Conservation (phyloP, 768 basidiomycete genomes). For the Suillus paluster region DNA sequence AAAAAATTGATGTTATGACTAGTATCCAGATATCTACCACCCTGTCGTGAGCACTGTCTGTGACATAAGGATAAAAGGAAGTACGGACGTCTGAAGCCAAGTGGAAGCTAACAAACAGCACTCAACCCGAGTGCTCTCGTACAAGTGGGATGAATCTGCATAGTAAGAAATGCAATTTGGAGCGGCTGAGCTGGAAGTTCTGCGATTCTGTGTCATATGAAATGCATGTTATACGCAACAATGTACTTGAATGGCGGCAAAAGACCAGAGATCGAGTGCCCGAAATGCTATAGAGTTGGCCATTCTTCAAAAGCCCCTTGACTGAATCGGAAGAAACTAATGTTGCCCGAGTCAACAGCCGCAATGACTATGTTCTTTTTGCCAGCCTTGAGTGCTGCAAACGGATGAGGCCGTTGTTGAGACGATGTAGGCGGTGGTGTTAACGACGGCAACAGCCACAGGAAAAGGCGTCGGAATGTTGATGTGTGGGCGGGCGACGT, state of each 20-base stretch:
- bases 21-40: not conserved
- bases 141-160: not conserved
- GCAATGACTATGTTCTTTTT: constrained; percentile 86
- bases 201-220: not conserved
- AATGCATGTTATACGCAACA: not conserved
- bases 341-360: constrained; percentile 85
- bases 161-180: not conserved
- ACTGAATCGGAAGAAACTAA: constrained; percentile 87
- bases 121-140: not conserved
- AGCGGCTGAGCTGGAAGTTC: not conserved
- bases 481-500: not conserved
- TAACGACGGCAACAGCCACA: constrained; percentile 29
- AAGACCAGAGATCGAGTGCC: not conserved
- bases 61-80: too few species aligned
- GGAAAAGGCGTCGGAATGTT: constrained; percentile 18
- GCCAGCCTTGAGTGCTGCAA: constrained; percentile 80
- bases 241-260: not conserved
- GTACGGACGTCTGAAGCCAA: not conserved
- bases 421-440: constrained; percentile 32
- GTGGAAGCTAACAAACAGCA: not conserved
- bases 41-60: too few species aligned
- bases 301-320: constrained; percentile 85
- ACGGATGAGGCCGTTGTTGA: constrained; percentile 64
- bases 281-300: constrained; percentile 45
- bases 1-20: too few species aligned